Evolutionary conservation across 2,329 filamentous ascomycete genomes (phyloP), one percentile per base, ranked within the genome.

Genomic region (Chrysoporthe deuterocubensis): DNA sequence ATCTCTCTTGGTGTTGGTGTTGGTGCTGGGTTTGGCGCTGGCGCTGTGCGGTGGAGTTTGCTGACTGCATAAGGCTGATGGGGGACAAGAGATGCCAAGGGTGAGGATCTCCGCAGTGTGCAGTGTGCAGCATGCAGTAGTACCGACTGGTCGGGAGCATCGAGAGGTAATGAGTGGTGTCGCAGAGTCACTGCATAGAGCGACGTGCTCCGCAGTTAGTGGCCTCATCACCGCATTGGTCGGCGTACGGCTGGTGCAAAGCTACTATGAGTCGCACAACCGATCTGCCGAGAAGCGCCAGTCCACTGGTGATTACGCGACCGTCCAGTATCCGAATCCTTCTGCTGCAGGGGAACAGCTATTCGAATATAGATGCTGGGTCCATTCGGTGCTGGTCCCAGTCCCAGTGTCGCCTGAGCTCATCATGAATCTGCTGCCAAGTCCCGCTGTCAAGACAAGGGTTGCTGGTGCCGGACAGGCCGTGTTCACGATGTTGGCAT

Each of bases 161-260:
- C 43, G 26, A 48, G 42, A 21, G 59, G 42, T 61, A 13, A 9
- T 21, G 57, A 60, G 18, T 60, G 40, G 57, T 42, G 37, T 54
- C 50, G 32, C 50, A 34, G 26, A 54, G 26, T 54, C 54, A 18
- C 32, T 37, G n/a, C 58, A 42, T 21, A 18, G 58, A 61, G 37
- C 42, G 44, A 26, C 21, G 34, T 34, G 44, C 44, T 50, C 32
- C 18, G 37, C 50, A 64, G 21, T n/a, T n/a, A 46, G 50, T 37
- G 32, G 59, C 21, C 34, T 48, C 46, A 40, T 40, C 11, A 57
- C 43, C 42, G 44, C 43, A 65, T 65, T 65, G 62, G 62, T 48
- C 42, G 42, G 52, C 62, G 48, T 65, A 65, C 62, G 62, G 43
- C 54, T 16, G 21, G 43, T 44, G 43, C 32, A 40, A 61, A 46